phyloP scores from a whole-genome alignment of 139 green algal genomes.

The Penium margaritaceum region DNA sequence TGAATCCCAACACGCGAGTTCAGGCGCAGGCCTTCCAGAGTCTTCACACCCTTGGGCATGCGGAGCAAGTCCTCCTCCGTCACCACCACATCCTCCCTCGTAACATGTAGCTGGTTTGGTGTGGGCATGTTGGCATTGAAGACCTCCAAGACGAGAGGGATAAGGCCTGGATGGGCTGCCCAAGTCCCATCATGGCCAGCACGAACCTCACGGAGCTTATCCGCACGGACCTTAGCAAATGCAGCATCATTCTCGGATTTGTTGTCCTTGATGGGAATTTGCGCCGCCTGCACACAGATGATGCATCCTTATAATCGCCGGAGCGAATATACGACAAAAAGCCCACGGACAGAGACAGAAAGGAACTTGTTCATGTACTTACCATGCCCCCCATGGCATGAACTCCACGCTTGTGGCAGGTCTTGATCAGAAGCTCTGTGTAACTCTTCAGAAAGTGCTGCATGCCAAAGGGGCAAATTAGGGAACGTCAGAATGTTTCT shows the following conservation, averaged over 20 bases:
- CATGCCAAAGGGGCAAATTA: too few relatives aligned
- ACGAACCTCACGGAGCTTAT: slow-evolving; percentile 79
- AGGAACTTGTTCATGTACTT: too few relatives aligned
- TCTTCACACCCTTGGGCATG: slow-evolving; percentile 52
- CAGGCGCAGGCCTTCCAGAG: slow-evolving; percentile 58
- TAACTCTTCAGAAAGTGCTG: slow-evolving; percentile 78
- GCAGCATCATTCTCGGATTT: slow-evolving; percentile 63
- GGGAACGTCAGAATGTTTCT: too few relatives aligned
- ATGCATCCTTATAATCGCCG: too few relatives aligned
- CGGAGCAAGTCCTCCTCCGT: slow-evolving; percentile 58
- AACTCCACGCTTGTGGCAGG: slow-evolving; percentile 74
- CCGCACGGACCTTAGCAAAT: slow-evolving; percentile 63
- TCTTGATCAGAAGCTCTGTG: slow-evolving; percentile 77
- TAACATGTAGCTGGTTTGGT: slow-evolving; percentile 66
- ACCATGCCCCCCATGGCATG: slow-evolving; percentile 89
- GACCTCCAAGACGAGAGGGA: slow-evolving; percentile 61
- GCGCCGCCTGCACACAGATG: too few relatives aligned
- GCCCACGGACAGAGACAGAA: too few relatives aligned
- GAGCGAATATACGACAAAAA: too few relatives aligned
- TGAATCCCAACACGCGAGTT: slow-evolving; percentile 62
- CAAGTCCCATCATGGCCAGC: slow-evolving; percentile 80
- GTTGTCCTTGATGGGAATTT: slow-evolving; percentile 84
- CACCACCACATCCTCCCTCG: slow-evolving; percentile 57
- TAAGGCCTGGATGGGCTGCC: slow-evolving; percentile 72
- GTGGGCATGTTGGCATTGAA: slow-evolving; percentile 70